Evolutionary conservation across 257 asterid species (phyloP), one percentile per base, ranked within the genome.

Genomic region (Handroanthus guayacan): DNA sequence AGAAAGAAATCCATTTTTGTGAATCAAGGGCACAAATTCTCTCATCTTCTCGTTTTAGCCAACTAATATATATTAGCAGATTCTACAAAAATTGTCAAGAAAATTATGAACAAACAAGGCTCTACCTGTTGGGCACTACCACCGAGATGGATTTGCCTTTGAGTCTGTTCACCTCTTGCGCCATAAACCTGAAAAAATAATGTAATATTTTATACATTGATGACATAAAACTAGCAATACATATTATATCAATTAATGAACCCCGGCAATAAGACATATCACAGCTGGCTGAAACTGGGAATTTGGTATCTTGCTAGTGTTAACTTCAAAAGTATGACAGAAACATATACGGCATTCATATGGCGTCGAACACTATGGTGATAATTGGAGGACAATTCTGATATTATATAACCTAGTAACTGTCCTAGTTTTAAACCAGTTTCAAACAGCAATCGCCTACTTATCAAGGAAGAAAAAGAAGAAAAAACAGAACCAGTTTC

Each of bases 71-170:
- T 12, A 17, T 20, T 47, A 47, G 52, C 10, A 47, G 52, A 47
- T 47, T 47, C 10, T 47, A 47, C 52, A 18, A 67, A 67, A 17
- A 16, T 17, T 31, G 60, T 14, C 25, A 1, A 20, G 20, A 52
- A 52, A 13, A 17, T 13, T 34, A 8, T 10, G 37, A 58, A 51
- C 9, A 58, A 38, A 67, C 5, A 3, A 11, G 16, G 48, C 55
- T 73, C 78, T 64, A 91, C 99, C 98, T 95, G 99, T 71, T 87
- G 99, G 51, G 93, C 83, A 76, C 75, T 89, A 69, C 99, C 99
- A 62, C 94, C 86, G 67, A 95, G 83, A 81, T 88, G 98, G 82
- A 95, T 91, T 85, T 95, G 97, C 86, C 99, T 87, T 67, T 92
- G 97, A 17, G 88, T 82, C 64, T 89, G 96, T 82, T 95, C 97